Evolutionary conservation across 2,329 filamentous ascomycete genomes (phyloP).

Genomic region (Neopestalotiopsis rosae): DNA sequence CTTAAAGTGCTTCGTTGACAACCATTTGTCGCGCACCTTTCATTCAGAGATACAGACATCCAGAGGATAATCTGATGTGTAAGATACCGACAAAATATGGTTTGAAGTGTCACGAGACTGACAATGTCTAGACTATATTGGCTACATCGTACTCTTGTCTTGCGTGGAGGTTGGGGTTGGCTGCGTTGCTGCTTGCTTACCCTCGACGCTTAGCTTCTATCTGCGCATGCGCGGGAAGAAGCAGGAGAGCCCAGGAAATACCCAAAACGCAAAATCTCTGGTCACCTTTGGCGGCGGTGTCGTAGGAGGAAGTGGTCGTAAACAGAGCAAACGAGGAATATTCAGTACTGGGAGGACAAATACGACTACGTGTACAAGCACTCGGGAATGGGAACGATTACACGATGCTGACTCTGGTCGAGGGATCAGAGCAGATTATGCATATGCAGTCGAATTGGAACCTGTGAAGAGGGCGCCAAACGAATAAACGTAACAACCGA

Average conservation of each 20-base stretch:
- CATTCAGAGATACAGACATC: constrained; percentile 18
- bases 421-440: constrained; percentile 18
- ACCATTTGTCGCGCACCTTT: constrained; percentile 23
- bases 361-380: constrained; percentile 19
- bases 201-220: constrained; percentile 21
- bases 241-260: neutral
- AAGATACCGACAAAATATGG: neutral
- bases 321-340: neutral
- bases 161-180: constrained; percentile 24
- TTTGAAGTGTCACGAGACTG: neutral
- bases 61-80: constrained; percentile 19
- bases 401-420: constrained; percentile 7
- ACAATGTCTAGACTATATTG: constrained; percentile 20
- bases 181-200: constrained; percentile 24
- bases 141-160: constrained; percentile 21
- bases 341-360: constrained; percentile 21
- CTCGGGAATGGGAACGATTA: constrained; percentile 24
- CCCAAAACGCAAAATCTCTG: constrained; percentile 10
- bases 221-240: constrained; percentile 7
- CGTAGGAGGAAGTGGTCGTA: neutral
- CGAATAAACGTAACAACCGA: neutral
- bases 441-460: constrained; percentile 22
- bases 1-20: constrained; percentile 23
- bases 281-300: constrained; percentile 21
- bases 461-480: neutral